Conservation (phyloP, 2,329 filamentous ascomycete genomes). For the Didymella lethalis region DNA sequence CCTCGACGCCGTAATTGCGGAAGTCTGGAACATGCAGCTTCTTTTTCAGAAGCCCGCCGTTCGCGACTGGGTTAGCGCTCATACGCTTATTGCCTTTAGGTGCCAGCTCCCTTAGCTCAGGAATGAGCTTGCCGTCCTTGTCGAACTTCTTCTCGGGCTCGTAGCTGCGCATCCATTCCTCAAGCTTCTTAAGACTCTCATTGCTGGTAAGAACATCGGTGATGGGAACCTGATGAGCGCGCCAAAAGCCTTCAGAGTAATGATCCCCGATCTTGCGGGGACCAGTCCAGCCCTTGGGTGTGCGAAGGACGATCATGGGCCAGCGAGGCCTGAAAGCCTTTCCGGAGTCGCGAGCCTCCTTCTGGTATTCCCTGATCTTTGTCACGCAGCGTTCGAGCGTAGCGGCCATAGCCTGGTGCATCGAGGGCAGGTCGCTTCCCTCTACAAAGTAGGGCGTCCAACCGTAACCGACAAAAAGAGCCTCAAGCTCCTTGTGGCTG, state of each 20-base stretch:
- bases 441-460: conserved; percentile 84
- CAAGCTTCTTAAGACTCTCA: conserved; percentile 71
- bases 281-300: conserved; percentile 81
- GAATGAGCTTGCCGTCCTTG: conserved; percentile 67
- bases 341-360: conserved; percentile 73
- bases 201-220: conserved; percentile 72
- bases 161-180: conserved; percentile 80
- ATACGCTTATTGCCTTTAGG: conserved; percentile 73
- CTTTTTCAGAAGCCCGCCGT: conserved; percentile 72
- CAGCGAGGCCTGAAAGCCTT: conserved; percentile 75
- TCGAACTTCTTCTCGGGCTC: conserved; percentile 76
- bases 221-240: conserved; percentile 79
- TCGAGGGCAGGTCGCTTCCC: conserved; percentile 73
- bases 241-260: conserved; percentile 79
- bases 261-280: conserved; percentile 75
- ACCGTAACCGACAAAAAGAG: conserved; percentile 76
- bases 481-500: conserved; percentile 74
- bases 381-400: conserved; percentile 76
- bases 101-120: conserved; percentile 69
- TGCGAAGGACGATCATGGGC: conserved; percentile 81
- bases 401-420: conserved; percentile 84
- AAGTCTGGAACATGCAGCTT: conserved; percentile 76
- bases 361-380: conserved; percentile 74
- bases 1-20: conserved; percentile 68
- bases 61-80: conserved; percentile 79